Base-by-base conservation (phyloP, 169 alveolate genomes). In the Babesia caballi region DNA sequence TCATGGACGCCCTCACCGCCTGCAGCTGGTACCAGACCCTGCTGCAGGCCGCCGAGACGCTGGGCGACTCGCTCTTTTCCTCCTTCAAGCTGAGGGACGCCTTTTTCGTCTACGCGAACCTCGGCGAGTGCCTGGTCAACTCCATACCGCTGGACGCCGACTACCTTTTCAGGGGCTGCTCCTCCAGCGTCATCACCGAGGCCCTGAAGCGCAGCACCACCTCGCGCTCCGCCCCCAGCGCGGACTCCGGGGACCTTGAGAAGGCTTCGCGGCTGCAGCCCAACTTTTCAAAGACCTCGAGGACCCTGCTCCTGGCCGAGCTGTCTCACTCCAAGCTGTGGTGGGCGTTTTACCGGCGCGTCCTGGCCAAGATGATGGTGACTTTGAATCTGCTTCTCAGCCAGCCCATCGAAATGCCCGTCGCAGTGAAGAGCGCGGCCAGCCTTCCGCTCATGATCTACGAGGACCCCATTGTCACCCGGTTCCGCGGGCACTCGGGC, bases 41-140 rank as follows among this genome's bases (percentile, higher is more conserved):
- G 76, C 33, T 78, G 17, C 42, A 67, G 56, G 49, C 47, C 14
- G 50, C 71, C 23, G 68, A 46, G 11, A 8, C 44, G 41, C 23
- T 78, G 38, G 86, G 86, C 3, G 86, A 78, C 36, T 67, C 86
- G 14, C 40, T 68, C 33, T 67, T 51, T 14, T 35, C 57, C 12
- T 58, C 72, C 17, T 19, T n/a, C 9, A 69, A 68, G 30, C 47
- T 35, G 50, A 40, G 25, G 41, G 77, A 78, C 28, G 82, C 86
- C 2, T 66, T 66, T 15, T 56, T 63, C 11, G 47, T 78, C 9
- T 78, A 78, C 59, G 12, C 61, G 19, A 58, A 41, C 56, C 28
- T 61, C 23, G 47, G 40, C 4, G 72, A 58, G 21, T n/a, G 51
- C 8, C 57, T 78, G 28, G 54, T 67, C 23, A 59, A 71, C 25